phyloP scores from a whole-genome alignment of 805 yeast genomes.

The Saccharomycopsis oosterbeekiorum region DNA sequence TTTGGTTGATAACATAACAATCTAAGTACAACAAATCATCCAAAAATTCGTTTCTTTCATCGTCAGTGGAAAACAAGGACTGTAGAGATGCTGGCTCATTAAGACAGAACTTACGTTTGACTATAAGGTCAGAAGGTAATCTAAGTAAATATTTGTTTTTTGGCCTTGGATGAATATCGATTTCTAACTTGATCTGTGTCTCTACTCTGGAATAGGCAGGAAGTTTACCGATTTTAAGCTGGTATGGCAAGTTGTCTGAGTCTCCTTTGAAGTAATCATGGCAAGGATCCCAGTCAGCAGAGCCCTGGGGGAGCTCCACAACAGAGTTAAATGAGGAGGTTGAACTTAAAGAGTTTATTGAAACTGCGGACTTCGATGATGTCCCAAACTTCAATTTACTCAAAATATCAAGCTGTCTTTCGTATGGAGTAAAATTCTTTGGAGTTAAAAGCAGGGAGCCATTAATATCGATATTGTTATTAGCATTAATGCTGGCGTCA shows the following conservation, averaged over 20 bases:
- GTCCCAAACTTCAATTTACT: conserved; percentile 11
- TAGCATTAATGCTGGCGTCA: neutral
- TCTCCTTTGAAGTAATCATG: neutral
- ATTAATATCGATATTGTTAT: neutral
- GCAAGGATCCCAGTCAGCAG: conserved; percentile 14
- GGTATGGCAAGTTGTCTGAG: conserved; percentile 31
- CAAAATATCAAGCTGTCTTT: conserved; percentile 4
- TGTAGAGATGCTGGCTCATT: conserved; percentile 30
- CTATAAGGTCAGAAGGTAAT: conserved; percentile 42
- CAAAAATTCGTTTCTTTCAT: neutral
- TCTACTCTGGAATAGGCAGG: conserved; percentile 87
- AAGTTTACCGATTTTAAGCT: conserved; percentile 45
- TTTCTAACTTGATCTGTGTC: conserved; percentile 78
- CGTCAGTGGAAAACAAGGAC: neutral
- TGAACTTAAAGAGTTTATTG: neutral
- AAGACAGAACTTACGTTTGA: conserved; percentile 24
- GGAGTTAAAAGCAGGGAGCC: neutral
- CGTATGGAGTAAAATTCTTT: neutral
- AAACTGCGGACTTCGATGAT: neutral
- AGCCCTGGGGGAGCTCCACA: conserved; percentile 8
- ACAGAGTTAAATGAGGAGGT: neutral
- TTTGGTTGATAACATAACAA: conserved; percentile 58
- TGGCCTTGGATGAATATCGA: conserved; percentile 69
- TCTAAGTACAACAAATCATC: conserved; percentile 52
- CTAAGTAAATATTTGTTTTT: conserved; percentile 54